Evolutionary conservation across 345 rosid genomes (phyloP), one percentile per base, ranked within the genome.

Genomic region (Xanthoceras sorbifolium): DNA sequence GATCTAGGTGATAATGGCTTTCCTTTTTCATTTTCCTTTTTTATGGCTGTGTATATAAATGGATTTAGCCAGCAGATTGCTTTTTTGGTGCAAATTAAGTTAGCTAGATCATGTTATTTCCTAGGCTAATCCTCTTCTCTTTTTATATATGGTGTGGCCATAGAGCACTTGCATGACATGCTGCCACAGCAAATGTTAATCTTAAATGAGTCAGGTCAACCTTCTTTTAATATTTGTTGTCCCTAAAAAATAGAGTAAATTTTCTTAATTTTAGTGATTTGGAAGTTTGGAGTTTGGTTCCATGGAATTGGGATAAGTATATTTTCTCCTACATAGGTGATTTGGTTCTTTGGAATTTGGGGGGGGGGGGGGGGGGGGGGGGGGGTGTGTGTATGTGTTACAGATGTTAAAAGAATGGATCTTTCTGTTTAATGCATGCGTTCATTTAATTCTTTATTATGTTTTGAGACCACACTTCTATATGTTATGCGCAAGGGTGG

Each of bases 1-100:
- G 94, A 90, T 86, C 85, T 96, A 67, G 95, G 98, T 96, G 87
- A 81, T 81, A 28, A 25, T 40, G 71, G 69, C 42, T 34, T 10
- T 50, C 8, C 52, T 22, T 6, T n/a, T 22, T 67, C 46, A n/a
- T 20, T 18, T 50, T 67, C n/a, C 29, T 22, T 64, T 80, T 50
- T 34, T 11, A 5, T 57, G 40, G n/a, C 29, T 61, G 34, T 68
- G 5, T 22, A 14, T n/a, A 57, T 69, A 79, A 64, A 62, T 67
- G n/a, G 23, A 26, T 60, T 72, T 68, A 17, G 20, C 63, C 57
- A 25, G 59, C 11, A 59, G 28, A 42, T 73, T 71, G 18, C 71
- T 68, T 72, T 48, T 23, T 52, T 25, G 12, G 62, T 69, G 34
- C 18, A 31, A 50, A 14, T 75, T 62, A 65, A 34, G 36, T 65